Percentiles rank a stretch among this genome's conserved stretches.
These are phyloP conservation scores for Amaranthus cruentus DNA, from an alignment of 148 eudicot species.

Conservation along the genomic window DNA sequence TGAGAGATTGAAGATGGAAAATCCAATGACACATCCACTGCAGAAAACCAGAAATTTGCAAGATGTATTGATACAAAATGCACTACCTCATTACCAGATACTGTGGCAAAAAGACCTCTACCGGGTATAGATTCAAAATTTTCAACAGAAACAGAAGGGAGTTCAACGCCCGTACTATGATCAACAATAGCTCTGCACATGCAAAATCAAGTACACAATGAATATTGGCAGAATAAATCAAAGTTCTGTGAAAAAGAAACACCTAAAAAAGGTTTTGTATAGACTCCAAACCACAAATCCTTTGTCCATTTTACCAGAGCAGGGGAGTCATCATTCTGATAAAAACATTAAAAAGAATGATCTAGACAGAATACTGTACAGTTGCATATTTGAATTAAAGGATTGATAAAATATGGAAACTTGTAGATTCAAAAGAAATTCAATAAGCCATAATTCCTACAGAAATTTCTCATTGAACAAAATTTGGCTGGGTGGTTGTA, in stretches of 20 bases:
- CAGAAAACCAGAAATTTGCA: neutral
- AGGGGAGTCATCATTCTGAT: neutral
- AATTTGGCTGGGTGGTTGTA: too few species aligned
- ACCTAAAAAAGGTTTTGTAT: neutral
- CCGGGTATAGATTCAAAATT: conserved; percentile 91
- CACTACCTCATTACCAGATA: conserved; percentile 76
- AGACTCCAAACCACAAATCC: neutral
- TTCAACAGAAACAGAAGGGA: conserved; percentile 75
- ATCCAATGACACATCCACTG: neutral
- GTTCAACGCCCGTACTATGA: conserved; percentile 73
- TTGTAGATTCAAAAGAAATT: too few species aligned
- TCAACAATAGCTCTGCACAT: conserved; percentile 95
- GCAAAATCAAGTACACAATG: conserved; percentile 4
- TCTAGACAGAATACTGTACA: neutral
- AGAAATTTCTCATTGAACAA: too few species aligned
- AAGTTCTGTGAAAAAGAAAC: neutral
- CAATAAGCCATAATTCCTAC: too few species aligned
- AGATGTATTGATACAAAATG: conserved; percentile 10
- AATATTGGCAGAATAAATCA: neutral
- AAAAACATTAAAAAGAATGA: neutral
- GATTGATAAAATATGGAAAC: neutral
- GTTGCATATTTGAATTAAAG: neutral
- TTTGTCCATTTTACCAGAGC: neutral
- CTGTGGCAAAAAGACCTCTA: conserved; percentile 86
- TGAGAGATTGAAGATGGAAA: neutral